These are phyloP conservation scores for Cyamopsis tetragonoloba DNA, from an alignment of 306 rosid genomes.

Conservation along the genomic window DNA sequence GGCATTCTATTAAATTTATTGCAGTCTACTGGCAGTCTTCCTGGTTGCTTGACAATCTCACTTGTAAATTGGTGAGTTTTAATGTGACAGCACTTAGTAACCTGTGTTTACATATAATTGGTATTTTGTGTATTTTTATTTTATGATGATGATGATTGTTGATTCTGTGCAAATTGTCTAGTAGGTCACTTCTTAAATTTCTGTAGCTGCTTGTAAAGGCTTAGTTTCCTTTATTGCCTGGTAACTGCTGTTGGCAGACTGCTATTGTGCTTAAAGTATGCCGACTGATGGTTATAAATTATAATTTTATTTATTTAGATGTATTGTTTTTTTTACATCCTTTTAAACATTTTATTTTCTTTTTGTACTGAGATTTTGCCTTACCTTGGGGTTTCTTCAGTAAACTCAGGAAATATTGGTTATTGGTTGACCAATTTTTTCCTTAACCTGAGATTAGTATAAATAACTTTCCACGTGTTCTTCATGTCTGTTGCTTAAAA, in stretches of 20 bases:
- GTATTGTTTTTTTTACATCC: neutral
- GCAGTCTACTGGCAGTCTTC: slow-evolving; percentile 57
- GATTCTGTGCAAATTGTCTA: neutral
- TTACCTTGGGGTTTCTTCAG: neutral
- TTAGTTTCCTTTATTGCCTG: neutral
- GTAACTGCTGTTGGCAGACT: neutral
- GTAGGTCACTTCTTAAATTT: neutral
- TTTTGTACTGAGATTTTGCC: neutral
- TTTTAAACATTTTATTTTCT: neutral
- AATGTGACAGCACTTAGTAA: slow-evolving; percentile 16
- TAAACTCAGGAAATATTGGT: neutral
- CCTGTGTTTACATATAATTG: slow-evolving; percentile 2
- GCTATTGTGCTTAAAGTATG: neutral
- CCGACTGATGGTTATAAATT: neutral
- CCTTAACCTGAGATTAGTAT: neutral
- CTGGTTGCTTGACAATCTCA: slow-evolving; percentile 73
- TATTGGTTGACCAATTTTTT: neutral
- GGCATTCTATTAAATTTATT: slow-evolving; percentile 74
- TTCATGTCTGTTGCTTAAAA: neutral
- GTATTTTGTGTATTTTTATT: slow-evolving; percentile 6
- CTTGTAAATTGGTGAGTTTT: slow-evolving; percentile 86
- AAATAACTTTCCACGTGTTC: neutral
- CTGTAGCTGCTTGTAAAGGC: neutral
- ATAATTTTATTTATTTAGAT: neutral
- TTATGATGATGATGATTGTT: slow-evolving; percentile 8